phyloP scores from a whole-genome alignment of 1,284 basidiomycete species.

The Fistulina hepatica region DNA sequence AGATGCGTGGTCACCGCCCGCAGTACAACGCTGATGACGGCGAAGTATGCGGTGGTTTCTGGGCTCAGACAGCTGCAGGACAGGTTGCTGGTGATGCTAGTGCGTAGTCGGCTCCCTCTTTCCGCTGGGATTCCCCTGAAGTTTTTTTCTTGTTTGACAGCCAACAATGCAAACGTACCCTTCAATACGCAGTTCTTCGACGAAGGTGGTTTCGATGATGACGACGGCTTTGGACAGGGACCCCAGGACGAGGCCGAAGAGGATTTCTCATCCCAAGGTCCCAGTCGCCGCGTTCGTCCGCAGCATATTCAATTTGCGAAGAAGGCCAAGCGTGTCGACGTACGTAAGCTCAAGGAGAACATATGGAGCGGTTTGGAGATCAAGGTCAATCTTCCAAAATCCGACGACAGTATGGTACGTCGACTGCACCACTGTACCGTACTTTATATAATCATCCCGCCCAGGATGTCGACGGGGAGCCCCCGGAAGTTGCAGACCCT shows the following conservation, averaged over 20 bases:
- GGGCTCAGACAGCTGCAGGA: slow-evolving; percentile 85
- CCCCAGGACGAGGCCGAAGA: slow-evolving; percentile 61
- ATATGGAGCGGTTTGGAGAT: slow-evolving; percentile 92
- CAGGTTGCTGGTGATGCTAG: slow-evolving; percentile 62
- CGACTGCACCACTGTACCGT: slow-evolving; percentile 1
- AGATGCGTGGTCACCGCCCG: slow-evolving; percentile 65
- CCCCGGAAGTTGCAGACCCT: slow-evolving; percentile 40
- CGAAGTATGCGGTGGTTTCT: slow-evolving; percentile 89
- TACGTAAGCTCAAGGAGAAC: slow-evolving; percentile 94
- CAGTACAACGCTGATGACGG: slow-evolving; percentile 55
- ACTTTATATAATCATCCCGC: slow-evolving; percentile 5
- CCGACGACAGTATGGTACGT: slow-evolving; percentile 48
- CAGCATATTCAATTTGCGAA: slow-evolving; percentile 94
- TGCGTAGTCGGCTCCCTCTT: slow-evolving; percentile 23
- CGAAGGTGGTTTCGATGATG: slow-evolving; percentile 80
- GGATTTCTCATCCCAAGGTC: slow-evolving; percentile 76
- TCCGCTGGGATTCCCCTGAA: slow-evolving; percentile 1
- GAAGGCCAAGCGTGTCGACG: slow-evolving; percentile 93
- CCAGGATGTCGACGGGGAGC: slow-evolving; percentile 43
- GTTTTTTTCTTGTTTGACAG: slow-evolving; percentile 23
- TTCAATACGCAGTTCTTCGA: slow-evolving; percentile 98
- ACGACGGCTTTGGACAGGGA: slow-evolving; percentile 38
- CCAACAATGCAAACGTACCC: slow-evolving; percentile 43
- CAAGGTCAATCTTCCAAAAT: slow-evolving; percentile 37
- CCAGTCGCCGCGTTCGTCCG: slow-evolving; percentile 71